Evolutionary conservation across 305 asterid species (phyloP), one percentile per base, ranked within the genome.

Genomic region (Plantago coronopus): DNA sequence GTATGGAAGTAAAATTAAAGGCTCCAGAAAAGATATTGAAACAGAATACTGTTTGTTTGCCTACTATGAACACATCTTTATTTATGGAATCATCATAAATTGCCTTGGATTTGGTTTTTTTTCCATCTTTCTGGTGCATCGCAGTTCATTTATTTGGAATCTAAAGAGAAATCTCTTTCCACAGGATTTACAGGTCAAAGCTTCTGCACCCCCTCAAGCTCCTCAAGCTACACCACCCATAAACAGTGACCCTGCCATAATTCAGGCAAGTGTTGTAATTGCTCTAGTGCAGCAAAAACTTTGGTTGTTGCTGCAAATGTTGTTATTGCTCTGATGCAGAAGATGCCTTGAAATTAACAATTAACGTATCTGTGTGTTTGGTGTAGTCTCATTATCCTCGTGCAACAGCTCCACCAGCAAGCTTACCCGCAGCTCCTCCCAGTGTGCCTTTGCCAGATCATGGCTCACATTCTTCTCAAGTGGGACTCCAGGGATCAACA

Each of bases 141-240:
- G 20, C 16, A 42, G 54, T 53, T 65, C 40, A 51, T 17, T 17
- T 27, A 44, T 57, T 20, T 11, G 40, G 54, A 50, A 18, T 54
- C 53, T 44, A 16, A 31, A 42, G 20, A n/a, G 66, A 29, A 48
- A 23, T 58, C 46, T 31, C 48, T 50, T 65, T 64, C 68, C 54
- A 8, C 93, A 91, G 98, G 98, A 91, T 78, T 79, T 91, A 48
- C 98, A 88, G 62, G 98, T 91, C 29, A 91, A 87, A 76, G 75
- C 95, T 65, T 85, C 98, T 48, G 94, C 96, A 17, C 91, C 95
- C 53, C 83, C 78, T 69, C 95, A 83, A 69, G 89, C 95, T 57
- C 83, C 80, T 65, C 93, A 85, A 68, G 55, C 78, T 62, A 48
- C 84, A 42, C 90, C 91, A 14, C 68, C 94, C 59, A 76, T 89